Evolutionary conservation across 108 stramenopile genomes (phyloP).

Genomic region (Conticribra weissflogii): DNA sequence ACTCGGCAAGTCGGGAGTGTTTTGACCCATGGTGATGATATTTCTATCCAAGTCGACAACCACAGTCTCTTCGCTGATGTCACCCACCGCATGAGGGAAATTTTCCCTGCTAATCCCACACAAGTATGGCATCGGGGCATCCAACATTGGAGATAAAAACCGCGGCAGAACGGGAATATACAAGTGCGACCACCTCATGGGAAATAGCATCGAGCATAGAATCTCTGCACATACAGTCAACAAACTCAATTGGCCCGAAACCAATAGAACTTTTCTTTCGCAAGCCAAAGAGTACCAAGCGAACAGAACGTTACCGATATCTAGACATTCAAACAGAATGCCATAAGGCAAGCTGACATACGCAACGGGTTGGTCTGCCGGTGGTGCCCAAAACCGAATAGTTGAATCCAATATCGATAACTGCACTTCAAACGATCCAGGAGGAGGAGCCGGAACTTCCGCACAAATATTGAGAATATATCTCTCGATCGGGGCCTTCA

Average conservation of each 20-base stretch:
- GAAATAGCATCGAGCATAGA: conserved; percentile 92
- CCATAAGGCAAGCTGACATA: conserved; percentile 93
- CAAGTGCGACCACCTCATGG: conserved; percentile 93
- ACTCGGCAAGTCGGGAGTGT: conserved; percentile 61
- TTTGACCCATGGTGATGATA: conserved; percentile 63
- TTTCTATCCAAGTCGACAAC: conserved; percentile 92
- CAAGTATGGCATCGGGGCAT: conserved; percentile 92
- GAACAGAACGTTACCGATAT: conserved; percentile 77
- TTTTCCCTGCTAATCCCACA: conserved; percentile 85
- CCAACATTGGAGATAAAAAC: conserved; percentile 83
- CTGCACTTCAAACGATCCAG: conserved; percentile 89
- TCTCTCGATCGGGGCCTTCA: conserved; percentile 93
- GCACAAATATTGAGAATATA: conserved; percentile 93
- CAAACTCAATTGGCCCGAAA: conserved; percentile 84
- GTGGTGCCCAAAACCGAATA: conserved; percentile 92
- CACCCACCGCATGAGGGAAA: conserved; percentile 69
- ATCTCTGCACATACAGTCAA: conserved; percentile 94
- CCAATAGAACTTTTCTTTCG: conserved; percentile 88
- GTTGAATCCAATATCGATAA: conserved; percentile 69
- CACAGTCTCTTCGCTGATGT: conserved; percentile 80
- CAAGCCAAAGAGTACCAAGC: conserved; percentile 83
- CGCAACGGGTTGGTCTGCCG: conserved; percentile 94
- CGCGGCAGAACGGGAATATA: conserved; percentile 89
- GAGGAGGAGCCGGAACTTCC: conserved; percentile 97
- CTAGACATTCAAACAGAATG: conserved; percentile 90